These are phyloP conservation scores for Leccinum boreale DNA, from an alignment of 768 basidiomycete species.

Conservation along the genomic window DNA sequence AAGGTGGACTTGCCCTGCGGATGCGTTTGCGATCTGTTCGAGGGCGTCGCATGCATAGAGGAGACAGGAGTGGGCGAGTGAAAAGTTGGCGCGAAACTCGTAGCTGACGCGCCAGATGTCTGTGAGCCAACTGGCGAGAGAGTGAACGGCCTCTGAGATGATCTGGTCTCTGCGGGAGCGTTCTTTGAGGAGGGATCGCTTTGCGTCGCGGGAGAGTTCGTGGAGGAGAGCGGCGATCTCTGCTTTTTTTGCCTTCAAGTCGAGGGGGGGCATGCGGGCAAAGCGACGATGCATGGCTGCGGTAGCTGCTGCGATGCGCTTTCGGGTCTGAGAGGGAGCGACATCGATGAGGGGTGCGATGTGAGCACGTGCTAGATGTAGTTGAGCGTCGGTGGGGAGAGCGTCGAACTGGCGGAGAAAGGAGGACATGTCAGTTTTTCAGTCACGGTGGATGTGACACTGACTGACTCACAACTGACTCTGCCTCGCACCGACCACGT, in stretches of 20 bases:
- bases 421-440: background rate
- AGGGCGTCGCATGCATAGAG: conserved; percentile 48
- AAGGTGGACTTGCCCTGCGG: conserved; percentile 32
- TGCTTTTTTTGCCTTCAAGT: conserved; percentile 50
- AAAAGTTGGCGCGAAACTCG: conserved; percentile 53
- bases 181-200: conserved; percentile 50
- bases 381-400: conserved; percentile 53
- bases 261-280: conserved; percentile 44
- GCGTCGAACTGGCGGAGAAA: conserved; percentile 46
- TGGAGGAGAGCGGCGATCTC: conserved; percentile 53
- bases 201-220: conserved; percentile 52
- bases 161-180: conserved; percentile 53
- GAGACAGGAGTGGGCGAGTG: conserved; percentile 53
- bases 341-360: conserved; percentile 47
- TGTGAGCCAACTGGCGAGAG: conserved; percentile 54
- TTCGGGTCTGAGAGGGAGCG: conserved; percentile 36
- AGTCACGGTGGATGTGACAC: no score
- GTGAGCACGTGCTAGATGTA: conserved; percentile 45
- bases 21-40: conserved; percentile 39
- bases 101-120: conserved; percentile 63
- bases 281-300: conserved; percentile 38
- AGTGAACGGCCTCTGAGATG: conserved; percentile 52
- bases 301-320: conserved; percentile 40
- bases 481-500: conserved; percentile 49
- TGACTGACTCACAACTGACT: background rate